phyloP scores from a whole-genome alignment of 1,284 basidiomycete genomes.

The Leccinum pachyderme region DNA sequence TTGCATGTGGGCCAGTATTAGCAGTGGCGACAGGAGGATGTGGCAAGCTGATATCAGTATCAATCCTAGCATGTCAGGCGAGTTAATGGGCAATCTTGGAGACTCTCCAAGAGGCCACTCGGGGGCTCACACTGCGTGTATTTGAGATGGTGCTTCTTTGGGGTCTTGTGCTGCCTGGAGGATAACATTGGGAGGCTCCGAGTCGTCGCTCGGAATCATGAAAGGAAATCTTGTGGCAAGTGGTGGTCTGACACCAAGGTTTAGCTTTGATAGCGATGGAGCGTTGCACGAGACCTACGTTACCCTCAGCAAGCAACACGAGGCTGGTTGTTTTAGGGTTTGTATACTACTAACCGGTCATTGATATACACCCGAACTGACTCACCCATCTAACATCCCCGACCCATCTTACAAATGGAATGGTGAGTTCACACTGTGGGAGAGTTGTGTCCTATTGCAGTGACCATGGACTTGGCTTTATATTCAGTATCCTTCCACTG shows the following conservation, averaged over 20 bases:
- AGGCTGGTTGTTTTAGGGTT: no score
- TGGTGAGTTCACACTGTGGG: no score
- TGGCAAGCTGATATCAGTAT: neutral
- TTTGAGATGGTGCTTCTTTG: neutral
- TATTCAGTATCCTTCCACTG: neutral
- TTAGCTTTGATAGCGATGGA: neutral
- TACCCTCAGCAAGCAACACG: neutral
- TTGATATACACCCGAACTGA: no score
- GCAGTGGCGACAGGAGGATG: slow-evolving; percentile 29
- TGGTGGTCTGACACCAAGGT: neutral
- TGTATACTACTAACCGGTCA: no score
- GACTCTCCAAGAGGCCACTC: slow-evolving; percentile 3
- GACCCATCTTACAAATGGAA: neutral
- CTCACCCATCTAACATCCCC: no score
- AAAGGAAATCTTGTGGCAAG: neutral
- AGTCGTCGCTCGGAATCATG: slow-evolving; percentile 11
- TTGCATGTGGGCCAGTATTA: slow-evolving; percentile 41
- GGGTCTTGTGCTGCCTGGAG: slow-evolving; percentile 4
- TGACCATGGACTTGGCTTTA: neutral
- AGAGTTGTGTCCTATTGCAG: neutral
- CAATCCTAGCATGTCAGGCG: slow-evolving; percentile 6
- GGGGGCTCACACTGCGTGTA: slow-evolving; percentile 14
- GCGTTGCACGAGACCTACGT: slow-evolving; percentile 10
- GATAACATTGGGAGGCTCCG: neutral
- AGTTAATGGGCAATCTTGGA: neutral